These are phyloP conservation scores for Arctium minus DNA, from an alignment of 129 eudicot species.

Conservation along the genomic window DNA sequence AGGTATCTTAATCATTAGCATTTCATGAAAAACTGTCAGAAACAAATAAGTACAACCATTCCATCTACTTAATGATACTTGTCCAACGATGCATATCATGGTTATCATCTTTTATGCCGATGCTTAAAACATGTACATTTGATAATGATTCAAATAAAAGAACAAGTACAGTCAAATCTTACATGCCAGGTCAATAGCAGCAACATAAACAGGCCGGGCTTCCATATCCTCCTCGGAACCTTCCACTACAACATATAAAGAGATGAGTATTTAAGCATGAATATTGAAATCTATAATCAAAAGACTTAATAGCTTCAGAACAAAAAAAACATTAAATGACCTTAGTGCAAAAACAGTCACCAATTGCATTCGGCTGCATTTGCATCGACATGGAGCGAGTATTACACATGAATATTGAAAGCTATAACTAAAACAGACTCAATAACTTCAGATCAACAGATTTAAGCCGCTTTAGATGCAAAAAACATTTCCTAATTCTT, in stretches of 20 bases:
- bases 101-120: background rate
- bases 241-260: constrained; percentile 50
- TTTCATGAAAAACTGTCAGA: background rate
- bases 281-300: background rate
- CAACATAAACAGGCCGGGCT: constrained; percentile 96
- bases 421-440: background rate
- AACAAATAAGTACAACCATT: background rate
- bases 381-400: background rate
- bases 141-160: background rate
- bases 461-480: background rate
- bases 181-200: constrained; percentile 94
- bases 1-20: background rate
- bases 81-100: constrained; percentile 13
- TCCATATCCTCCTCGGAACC: constrained; percentile 81
- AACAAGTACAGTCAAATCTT: constrained; percentile 34
- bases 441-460: background rate
- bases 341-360: background rate
- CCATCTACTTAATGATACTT: background rate
- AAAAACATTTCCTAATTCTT: background rate
- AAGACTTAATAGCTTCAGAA: background rate
- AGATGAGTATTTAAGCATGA: background rate
- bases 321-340: background rate
- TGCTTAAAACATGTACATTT: background rate
- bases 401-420: background rate
- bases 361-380: background rate